Conservation (phyloP, 1,284 basidiomycete species). For the Puccinia sorghi region DNA sequence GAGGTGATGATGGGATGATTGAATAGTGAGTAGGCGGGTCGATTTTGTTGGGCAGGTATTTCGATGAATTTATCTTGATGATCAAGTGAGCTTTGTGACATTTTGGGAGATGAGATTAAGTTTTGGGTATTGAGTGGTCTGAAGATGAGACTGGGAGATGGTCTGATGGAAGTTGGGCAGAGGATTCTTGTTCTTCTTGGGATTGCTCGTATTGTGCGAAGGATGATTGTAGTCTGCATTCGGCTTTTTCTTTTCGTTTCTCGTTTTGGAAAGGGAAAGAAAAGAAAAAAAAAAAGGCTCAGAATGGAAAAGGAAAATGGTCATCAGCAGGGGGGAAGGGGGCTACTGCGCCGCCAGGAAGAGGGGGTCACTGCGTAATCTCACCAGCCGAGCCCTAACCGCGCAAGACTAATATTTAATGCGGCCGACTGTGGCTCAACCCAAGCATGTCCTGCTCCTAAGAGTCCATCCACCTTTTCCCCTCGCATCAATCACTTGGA, state of each 20-base stretch:
- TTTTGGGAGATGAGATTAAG: neutral
- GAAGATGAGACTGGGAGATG: too few species aligned
- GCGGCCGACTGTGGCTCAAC: neutral
- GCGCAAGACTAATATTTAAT: neutral
- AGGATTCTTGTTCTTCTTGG: too few species aligned
- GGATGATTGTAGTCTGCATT: too few species aligned
- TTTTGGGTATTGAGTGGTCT: too few species aligned
- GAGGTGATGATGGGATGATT: constrained; percentile 52
- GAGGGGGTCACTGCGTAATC: neutral
- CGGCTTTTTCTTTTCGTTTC: too few species aligned
- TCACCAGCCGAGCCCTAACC: neutral
- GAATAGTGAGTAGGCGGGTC: constrained; percentile 25
- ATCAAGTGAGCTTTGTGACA: neutral
- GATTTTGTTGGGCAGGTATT: neutral
- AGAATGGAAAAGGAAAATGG: too few species aligned
- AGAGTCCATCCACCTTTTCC: neutral
- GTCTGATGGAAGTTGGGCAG: too few species aligned
- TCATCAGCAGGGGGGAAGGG: too few species aligned
- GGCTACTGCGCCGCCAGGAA: too few species aligned
- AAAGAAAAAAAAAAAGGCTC: too few species aligned
- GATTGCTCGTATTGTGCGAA: too few species aligned
- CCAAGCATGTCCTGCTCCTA: too few species aligned
- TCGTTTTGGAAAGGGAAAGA: neutral
- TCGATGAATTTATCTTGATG: constrained; percentile 5
- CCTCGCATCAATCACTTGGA: neutral